Percentiles rank a stretch among this genome's conserved stretches.
phyloP scores from a whole-genome alignment of 306 rosid genomes.

The Cicer judaicum region DNA sequence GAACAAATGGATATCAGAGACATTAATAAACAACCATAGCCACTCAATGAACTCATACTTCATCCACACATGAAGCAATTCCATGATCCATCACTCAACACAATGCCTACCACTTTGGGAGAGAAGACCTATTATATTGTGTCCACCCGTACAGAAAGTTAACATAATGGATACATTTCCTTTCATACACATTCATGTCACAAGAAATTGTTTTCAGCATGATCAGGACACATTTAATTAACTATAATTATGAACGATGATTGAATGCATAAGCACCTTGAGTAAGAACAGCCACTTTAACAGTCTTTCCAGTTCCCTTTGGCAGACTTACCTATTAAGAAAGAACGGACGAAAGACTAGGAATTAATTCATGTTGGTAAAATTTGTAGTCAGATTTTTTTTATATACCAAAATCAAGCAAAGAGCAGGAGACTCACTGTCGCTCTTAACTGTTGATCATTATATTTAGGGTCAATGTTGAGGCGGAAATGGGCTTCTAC shows the following conservation, averaged over 20 bases:
- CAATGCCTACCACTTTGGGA: constrained; percentile 1
- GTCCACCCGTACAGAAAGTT: constrained; percentile 21
- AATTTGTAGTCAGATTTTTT: constrained; percentile 27
- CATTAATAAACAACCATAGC: no score
- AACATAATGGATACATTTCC: constrained; percentile 24
- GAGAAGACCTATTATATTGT: constrained; percentile 9
- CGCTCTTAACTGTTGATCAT: constrained; percentile 97
- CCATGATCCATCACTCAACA: constrained; percentile 14
- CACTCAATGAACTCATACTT: no score
- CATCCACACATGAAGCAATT: neutral
- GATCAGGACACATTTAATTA: constrained; percentile 16
- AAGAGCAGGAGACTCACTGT: constrained; percentile 69
- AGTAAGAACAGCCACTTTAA: constrained; percentile 95
- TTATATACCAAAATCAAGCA: constrained; percentile 21
- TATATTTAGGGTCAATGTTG: constrained; percentile 95
- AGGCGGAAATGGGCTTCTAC: constrained; percentile 99
- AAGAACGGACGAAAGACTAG: constrained; percentile 20
- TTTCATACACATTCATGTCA: constrained; percentile 9
- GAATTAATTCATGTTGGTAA: constrained; percentile 5
- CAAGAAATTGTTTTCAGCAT: constrained; percentile 17
- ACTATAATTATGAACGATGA: constrained; percentile 27
- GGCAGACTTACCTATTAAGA: constrained; percentile 84
- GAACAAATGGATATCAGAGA: no score
- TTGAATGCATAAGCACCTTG: constrained; percentile 66
- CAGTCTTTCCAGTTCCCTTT: constrained; percentile 93